Evolutionary conservation across 352 stramenopile genomes (phyloP), one percentile per base, ranked within the genome.

Genomic region (Globisporangium heterothallicum): DNA sequence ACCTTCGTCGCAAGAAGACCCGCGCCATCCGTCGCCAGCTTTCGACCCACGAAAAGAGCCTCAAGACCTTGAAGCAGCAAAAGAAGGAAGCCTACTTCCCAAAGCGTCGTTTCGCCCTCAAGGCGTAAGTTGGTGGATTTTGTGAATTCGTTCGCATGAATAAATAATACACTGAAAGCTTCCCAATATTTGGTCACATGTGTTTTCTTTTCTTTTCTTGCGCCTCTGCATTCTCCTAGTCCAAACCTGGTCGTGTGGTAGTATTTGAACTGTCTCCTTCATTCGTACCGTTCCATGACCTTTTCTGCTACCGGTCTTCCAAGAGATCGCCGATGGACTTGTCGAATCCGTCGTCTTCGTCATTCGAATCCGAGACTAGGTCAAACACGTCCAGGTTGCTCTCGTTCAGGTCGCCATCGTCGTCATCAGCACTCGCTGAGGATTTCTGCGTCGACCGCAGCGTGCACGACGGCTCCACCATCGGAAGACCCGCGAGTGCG

Each of bases 1-100:
- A 99, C 76, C 78, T 99, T 68, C 88, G 97, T 68, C 67, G 86
- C 58, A 99, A 99, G 95, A 97, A 98, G 85, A 99, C 97, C 61
- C 86, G 97, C 63, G 97, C 97, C 35, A 99, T 99, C 67, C 94
- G 97, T 58, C 90, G 97, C 64, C 82, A 86, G 49, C 82, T 99
- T 26, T 98, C 94, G 55, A 94, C 89, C 73, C 86, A 97, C 59
- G 90, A 99, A 78, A 89, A 89, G 75, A 79, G 68, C 29, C 71
- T 89, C 62, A 98, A 97, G 78, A 98, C 92, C 48, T 64, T 92
- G 55, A 97, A 97, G 81, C 76, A 97, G 68, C 68, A 88, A 65
- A 97, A 97, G 88, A 99, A 98, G 89, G 89, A 95, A 56, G 76
- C 78, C 36, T 97, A 98, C 78, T 99, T 98, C 72, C 96, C 96